phyloP scores from a whole-genome alignment of 23 red algal genomes.

The Cyanidium caldarium region DNA sequence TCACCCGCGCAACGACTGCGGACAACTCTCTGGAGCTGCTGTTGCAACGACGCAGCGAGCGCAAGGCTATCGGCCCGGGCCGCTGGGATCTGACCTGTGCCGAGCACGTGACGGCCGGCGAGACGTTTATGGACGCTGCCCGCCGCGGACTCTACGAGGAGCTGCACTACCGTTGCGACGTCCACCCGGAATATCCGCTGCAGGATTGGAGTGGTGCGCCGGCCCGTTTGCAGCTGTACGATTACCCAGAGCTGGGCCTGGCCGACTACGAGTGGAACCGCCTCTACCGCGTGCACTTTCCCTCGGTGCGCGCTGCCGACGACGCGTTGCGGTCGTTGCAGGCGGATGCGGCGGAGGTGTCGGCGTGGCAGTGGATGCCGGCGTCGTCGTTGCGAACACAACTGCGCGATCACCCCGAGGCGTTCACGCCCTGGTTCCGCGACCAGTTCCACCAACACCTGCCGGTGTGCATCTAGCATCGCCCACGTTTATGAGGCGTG shows the following conservation, averaged over 20 bases:
- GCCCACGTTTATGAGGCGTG: background rate
- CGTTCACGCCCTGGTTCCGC: background rate
- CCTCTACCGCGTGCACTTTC: background rate
- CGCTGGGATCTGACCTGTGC: constrained; percentile 40
- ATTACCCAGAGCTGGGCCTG: background rate
- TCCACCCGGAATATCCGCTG: background rate
- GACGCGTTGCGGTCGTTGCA: background rate
- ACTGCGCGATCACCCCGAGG: background rate
- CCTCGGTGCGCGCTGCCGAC: background rate
- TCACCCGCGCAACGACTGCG: constrained; percentile 4
- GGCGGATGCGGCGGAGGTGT: background rate
- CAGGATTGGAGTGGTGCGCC: background rate
- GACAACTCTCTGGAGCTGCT: constrained; percentile 15
- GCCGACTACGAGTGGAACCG: constrained; percentile 7
- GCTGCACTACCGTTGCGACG: constrained; percentile 2
- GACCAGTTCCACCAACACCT: background rate
- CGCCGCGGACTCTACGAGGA: constrained; percentile 40
- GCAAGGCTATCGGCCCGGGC: constrained; percentile 28
- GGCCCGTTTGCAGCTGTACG: background rate
- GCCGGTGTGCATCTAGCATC: background rate
- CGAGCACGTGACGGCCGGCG: constrained; percentile 45
- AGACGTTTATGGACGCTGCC: constrained; percentile 17
- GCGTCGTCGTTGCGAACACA: background rate
- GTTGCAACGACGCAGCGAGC: constrained; percentile 25
- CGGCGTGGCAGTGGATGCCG: background rate